Evolutionary conservation across 2,329 filamentous ascomycete genomes (phyloP).

Genomic region (Fusarium odoratissimum): DNA sequence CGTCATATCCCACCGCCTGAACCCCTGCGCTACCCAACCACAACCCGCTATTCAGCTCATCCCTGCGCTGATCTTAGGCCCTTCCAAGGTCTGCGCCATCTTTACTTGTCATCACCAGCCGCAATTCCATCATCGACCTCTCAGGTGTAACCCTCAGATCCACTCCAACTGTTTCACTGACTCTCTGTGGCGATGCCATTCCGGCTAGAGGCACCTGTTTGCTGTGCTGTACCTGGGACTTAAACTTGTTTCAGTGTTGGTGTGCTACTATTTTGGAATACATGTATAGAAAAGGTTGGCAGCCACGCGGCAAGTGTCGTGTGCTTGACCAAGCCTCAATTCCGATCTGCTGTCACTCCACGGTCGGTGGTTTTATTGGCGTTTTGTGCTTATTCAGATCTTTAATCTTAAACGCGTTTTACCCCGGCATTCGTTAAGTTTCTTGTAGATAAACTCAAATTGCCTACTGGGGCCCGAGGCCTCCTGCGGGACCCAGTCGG

Average conservation of each 20-base stretch:
- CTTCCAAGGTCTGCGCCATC: conserved; percentile 31
- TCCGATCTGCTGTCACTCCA: neutral
- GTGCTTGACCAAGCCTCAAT: conserved; percentile 5
- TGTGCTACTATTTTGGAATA: conserved; percentile 25
- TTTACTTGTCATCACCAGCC: conserved; percentile 31
- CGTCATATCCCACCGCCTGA: conserved; percentile 13
- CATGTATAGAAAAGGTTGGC: neutral
- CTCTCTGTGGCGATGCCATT: conserved; percentile 19
- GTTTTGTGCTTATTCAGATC: conserved; percentile 6
- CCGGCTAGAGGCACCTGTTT: neutral
- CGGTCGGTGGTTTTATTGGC: neutral
- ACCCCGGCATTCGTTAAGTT: conserved; percentile 2
- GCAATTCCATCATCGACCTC: neutral
- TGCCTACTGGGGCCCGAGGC: neutral
- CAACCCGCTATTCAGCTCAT: neutral
- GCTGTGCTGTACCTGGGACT: neutral
- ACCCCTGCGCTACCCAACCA: neutral
- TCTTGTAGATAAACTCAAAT: neutral
- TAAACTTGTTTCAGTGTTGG: neutral
- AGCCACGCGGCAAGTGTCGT: conserved; percentile 6
- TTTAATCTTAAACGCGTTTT: conserved; percentile 1
- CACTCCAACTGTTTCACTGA: conserved; percentile 11
- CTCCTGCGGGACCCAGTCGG: neutral
- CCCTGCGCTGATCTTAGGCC: conserved; percentile 19
- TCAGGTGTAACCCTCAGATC: neutral